Base-by-base conservation (phyloP, 495 filamentous ascomycete species). In the Bacidia rubella region DNA sequence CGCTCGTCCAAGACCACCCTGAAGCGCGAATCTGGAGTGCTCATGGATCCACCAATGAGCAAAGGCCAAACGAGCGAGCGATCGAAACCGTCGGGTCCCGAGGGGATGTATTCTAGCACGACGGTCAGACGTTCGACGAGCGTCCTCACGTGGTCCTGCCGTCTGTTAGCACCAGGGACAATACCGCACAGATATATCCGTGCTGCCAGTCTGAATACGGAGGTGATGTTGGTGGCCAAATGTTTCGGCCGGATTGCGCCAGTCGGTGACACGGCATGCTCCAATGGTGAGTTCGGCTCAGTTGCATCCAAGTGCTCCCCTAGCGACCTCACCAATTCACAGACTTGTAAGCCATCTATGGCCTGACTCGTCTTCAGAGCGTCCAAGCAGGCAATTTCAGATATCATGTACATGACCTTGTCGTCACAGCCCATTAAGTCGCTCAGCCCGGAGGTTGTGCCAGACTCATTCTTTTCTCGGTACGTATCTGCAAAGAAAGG, bases 391-490 rank as follows among this genome's bases (percentile, higher is more conserved):
- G 90, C 86, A 58, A 96, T 95, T 63, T 98, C 92, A 1, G 89
- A 95, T 62, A 98, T 95, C 55, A 97, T 75, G 63, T 95, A 98
- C 92, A 98, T 96, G 61, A 98, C 80, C 21, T 82, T 80, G 69
- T 98, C 92, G 53, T 98, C 92, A 66, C 92, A 98, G 52, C 92
- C 92, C 92, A 97, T 98, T 11, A 98, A 74, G 64, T 96, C 92
- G 35, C 81, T 80, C 20, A 98, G 72, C 2, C 92, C 92, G 19
- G 83, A 79, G 32, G 82, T 77, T 11, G 78, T 73, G 1, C 76
- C 70, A 52, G 75, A 81, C 11, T 94, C 75, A 62, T 95, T 86
- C 73, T 96, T 94, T 56, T 87, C 76, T 27, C 92, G 83, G 63
- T 98, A 98, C 11, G 83, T 84, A 64, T 95, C 85, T 9, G 92